A percentile compares a stretch with the other conserved stretches of the same genome.
phyloP scores from a whole-genome alignment of 1,284 basidiomycete species.

The Ceratobasidium sp. region DNA sequence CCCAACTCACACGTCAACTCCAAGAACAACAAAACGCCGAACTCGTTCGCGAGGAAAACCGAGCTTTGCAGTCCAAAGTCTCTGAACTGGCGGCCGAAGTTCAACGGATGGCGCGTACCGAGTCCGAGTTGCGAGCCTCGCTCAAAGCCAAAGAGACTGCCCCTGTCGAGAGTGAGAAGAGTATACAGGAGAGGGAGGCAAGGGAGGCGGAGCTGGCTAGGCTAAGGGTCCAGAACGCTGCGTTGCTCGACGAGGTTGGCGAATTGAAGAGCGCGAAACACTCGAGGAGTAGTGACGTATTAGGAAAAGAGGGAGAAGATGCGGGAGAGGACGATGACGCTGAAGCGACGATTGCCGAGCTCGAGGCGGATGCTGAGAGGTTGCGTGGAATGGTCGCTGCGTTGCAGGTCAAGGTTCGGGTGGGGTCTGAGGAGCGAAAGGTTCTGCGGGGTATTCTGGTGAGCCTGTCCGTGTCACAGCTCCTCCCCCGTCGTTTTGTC shows the following conservation, averaged over 20 bases:
- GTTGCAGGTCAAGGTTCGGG: constrained; percentile 57
- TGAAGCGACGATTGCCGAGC: constrained; percentile 49
- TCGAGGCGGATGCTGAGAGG: constrained; percentile 53
- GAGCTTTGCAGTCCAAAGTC: constrained; percentile 52
- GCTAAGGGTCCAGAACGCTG: constrained; percentile 68
- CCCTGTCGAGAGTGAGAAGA: constrained; percentile 54
- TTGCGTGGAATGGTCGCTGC: constrained; percentile 55
- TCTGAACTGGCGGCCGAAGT: constrained; percentile 23
- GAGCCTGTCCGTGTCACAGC: too few species aligned
- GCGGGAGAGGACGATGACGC: constrained; percentile 56
- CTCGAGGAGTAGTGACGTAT: constrained; percentile 67
- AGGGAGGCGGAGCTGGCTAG: constrained; percentile 63
- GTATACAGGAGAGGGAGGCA: constrained; percentile 61
- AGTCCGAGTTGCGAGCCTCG: constrained; percentile 18
- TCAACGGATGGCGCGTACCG: constrained; percentile 27
- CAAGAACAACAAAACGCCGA: constrained; percentile 56
- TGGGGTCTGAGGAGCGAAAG: constrained; percentile 63
- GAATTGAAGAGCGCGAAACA: constrained; percentile 51
- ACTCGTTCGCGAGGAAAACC: constrained; percentile 76
- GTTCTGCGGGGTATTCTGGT: constrained; percentile 68
- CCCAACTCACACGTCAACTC: constrained; percentile 34
- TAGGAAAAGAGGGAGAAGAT: constrained; percentile 60
- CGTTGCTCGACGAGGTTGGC: constrained; percentile 60
- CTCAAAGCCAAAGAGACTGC: neutral
- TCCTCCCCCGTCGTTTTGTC: too few species aligned